These are phyloP conservation scores for Fraxinus pennsylvanica DNA, from an alignment of 257 asterid species.

Conservation along the genomic window DNA sequence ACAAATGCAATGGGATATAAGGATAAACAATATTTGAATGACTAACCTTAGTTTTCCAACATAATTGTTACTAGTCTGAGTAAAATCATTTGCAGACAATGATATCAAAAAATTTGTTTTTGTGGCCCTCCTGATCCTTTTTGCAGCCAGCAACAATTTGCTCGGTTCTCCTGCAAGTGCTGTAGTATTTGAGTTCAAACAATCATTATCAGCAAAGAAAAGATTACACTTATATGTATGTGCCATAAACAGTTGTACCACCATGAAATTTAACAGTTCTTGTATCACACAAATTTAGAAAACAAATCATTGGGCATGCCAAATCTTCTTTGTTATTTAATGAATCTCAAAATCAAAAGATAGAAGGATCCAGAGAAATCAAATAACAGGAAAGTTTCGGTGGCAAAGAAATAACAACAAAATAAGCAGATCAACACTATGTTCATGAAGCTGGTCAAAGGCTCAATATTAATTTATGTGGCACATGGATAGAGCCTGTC, in stretches of 20 bases:
- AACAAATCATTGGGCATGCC: not conserved
- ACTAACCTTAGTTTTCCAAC: conserved; percentile 61
- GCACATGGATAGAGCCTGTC: not conserved
- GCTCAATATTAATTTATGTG: not conserved
- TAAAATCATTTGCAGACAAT: conserved; percentile 54
- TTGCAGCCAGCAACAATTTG: conserved; percentile 61
- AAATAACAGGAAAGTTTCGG: not conserved
- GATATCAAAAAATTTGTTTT: conserved; percentile 57
- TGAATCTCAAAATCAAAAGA: not conserved
- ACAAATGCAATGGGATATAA: not conserved
- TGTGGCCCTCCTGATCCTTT: conserved; percentile 53
- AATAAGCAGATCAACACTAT: not conserved
- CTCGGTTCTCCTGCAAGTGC: conserved; percentile 67
- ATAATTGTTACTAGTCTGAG: conserved; percentile 45
- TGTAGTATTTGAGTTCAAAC: conserved; percentile 26
- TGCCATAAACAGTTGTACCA: not conserved
- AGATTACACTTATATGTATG: not conserved
- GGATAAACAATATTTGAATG: not conserved
- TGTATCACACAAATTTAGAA: not conserved
- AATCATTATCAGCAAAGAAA: not conserved
- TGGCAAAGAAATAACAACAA: not conserved
- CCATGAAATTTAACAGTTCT: not conserved
- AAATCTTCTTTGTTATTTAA: not conserved
- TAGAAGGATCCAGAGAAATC: not conserved
- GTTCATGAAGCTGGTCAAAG: too few species aligned